Base-by-base conservation (phyloP, 2,329 filamentous ascomycete species). In the Rutstroemia sp. region DNA sequence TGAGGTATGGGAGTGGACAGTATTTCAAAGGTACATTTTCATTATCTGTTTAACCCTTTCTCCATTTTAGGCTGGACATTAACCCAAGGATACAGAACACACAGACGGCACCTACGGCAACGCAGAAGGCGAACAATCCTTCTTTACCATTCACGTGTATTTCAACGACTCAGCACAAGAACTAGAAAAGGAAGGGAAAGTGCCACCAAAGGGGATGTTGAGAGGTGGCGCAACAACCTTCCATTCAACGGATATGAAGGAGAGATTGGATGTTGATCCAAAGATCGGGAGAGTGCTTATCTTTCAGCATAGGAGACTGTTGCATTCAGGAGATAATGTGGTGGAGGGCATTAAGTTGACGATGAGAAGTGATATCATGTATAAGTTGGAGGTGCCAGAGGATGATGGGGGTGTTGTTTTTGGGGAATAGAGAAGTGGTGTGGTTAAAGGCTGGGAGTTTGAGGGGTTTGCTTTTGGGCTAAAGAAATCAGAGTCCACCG, bases 1-100 rank as follows among this genome's bases (percentile, higher is more conserved):
- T 95, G 51, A 85, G 81, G 65, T 94, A 94, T 68, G 76, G 77
- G 0, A 72, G 76, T 0, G 88, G 87, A 0, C 83, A 91, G 64
- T 92, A 85, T 67, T 94, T 95, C 65, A 79, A 77, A 58, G 76
- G 57, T 61, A 56, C 27, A 59, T 60, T 42, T 17, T 63, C 39
- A 64, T 61, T 48, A 10, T n/a, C 41, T 34, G 37, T 9, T 12
- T 19, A 19, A 19, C 10, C 4, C 10, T 19, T 9, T 19, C n/a
- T 6, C 34, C 19, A 42, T 4, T 0, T 3, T 12, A 12, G 30
- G 12, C 30, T 34, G 6, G 14, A 19, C 19, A 23, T 14, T 44
- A 19, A 21, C 41, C 2, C n/a, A 17, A 21, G 5, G 17, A 44
- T 44, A 38, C 3, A 55, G 53, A 50, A 51, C 53, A 55, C 25